Base-by-base conservation (phyloP, 371 early-diverging fungal species). In the Rhizopus sp. region DNA sequence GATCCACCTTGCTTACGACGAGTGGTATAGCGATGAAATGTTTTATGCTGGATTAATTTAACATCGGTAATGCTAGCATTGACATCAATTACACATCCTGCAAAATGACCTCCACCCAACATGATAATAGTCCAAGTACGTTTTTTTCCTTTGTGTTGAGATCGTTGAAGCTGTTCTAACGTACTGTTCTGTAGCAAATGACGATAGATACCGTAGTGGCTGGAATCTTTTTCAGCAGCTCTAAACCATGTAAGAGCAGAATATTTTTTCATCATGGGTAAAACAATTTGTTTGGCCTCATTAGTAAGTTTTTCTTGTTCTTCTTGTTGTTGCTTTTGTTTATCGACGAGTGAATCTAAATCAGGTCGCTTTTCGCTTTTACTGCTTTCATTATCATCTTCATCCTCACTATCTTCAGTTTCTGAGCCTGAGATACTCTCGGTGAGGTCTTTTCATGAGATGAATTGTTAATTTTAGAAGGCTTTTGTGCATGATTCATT, bases 1-100 rank as follows among this genome's bases (percentile, higher is more conserved):
- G 92, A 78, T 0, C 96, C 97, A 62, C 98, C 98, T 69, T 98
- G 97, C 64, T 97, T 96, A 57, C 93, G 70, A 48, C 98, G 86
- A 2, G 95, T 95, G 4, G 97, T 96, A 71, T 98, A 98, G 30
- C 96, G 81, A 58, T 95, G 95, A 58, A 95, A 86, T 6, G 96
- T 93, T 69, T 94, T 96, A 71, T 95, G 93, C 0, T 78, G 82
- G 0, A 93, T 48, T 46, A 73, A 48, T 10, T 68, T 60, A 38
- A 78, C 63, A 46, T 68, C 55, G 0, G 52, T 29, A 3, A 68
- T 52, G 58, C 88, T 82, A 6, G 79, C 66, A 13, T 73, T 72
- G 53, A 85, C 83, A 62, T 95, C 94, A 56, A 95, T 80, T 1
- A 96, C 85, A 15, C 88, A 88, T 3, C 87, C 95, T 3, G 94